Evolutionary conservation across 495 filamentous ascomycete species (phyloP).

Genomic region (Aspergillus funiculosus): DNA sequence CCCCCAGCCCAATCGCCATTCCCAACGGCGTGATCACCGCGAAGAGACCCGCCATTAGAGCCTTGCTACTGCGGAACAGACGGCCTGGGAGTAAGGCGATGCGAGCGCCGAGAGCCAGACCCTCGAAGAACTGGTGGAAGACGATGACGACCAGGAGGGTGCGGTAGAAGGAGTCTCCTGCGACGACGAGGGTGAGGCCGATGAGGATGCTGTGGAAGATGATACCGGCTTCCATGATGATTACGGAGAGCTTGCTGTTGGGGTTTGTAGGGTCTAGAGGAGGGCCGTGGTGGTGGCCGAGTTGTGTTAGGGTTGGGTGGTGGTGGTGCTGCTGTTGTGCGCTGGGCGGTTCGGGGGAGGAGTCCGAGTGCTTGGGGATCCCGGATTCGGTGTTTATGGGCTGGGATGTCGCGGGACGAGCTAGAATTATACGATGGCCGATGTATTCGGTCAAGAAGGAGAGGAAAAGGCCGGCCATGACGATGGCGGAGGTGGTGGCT

Average conservation of each 20-base stretch:
- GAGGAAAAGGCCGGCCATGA: conserved; percentile 60
- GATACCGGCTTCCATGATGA: conserved; percentile 64
- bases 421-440: conserved; percentile 46
- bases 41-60: conserved; percentile 32
- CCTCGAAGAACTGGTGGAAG: conserved; percentile 66
- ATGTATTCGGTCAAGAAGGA: conserved; percentile 56
- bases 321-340: conserved; percentile 3
- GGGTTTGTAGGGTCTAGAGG: conserved; percentile 23
- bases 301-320: conserved; percentile 15
- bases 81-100: conserved; percentile 63
- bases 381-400: not conserved
- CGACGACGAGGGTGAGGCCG: conserved; percentile 34
- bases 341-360: conserved; percentile 12
- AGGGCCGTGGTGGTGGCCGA: conserved; percentile 30
- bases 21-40: conserved; percentile 41
- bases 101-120: conserved; percentile 65
- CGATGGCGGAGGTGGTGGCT: conserved; percentile 53
- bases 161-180: conserved; percentile 49
- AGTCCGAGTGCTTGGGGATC: conserved; percentile 8
- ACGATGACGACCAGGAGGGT: conserved; percentile 68
- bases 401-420: conserved; percentile 6
- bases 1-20: conserved; percentile 42
- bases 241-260: conserved; percentile 50
- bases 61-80: conserved; percentile 34
- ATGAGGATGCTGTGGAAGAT: conserved; percentile 62